A percentile compares a stretch with the other conserved stretches of the same genome.
Conservation (phyloP, 2,329 filamentous ascomycete genomes). For the Botryotinia calthae region DNA sequence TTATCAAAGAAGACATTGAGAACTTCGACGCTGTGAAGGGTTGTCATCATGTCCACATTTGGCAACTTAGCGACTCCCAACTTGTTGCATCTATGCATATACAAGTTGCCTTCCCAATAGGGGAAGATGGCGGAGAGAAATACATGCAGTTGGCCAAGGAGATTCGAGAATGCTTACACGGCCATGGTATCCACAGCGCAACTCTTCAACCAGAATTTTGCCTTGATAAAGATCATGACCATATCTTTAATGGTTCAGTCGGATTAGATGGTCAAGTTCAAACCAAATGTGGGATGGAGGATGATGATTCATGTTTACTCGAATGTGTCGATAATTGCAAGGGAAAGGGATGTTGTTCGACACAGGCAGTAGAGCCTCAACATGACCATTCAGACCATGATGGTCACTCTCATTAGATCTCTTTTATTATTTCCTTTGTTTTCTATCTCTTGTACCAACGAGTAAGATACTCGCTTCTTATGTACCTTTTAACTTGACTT, state of each 20-base stretch:
- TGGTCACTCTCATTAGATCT: conserved; percentile 34
- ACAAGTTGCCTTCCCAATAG: conserved; percentile 85
- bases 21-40: conserved; percentile 79
- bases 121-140: conserved; percentile 70
- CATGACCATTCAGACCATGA: conserved; percentile 35
- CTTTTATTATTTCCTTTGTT: background rate
- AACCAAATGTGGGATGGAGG: conserved; percentile 29
- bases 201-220: conserved; percentile 95
- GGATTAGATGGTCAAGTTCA: conserved; percentile 35
- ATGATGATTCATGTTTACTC: conserved; percentile 37
- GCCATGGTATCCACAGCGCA: conserved; percentile 92
- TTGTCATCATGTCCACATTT: conserved; percentile 95
- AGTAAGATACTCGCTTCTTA: background rate
- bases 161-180: conserved; percentile 85
- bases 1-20: conserved; percentile 90
- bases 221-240: conserved; percentile 45
- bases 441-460: background rate
- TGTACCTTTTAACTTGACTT: background rate
- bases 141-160: conserved; percentile 90
- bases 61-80: conserved; percentile 95
- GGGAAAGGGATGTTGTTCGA: conserved; percentile 37
- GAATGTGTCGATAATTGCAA: conserved; percentile 40
- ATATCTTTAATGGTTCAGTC: conserved; percentile 26
- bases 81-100: conserved; percentile 91
- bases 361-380: conserved; percentile 29